Evolutionary conservation across 495 filamentous ascomycete species (phyloP).

Genomic region (Aspergillus ostianus): DNA sequence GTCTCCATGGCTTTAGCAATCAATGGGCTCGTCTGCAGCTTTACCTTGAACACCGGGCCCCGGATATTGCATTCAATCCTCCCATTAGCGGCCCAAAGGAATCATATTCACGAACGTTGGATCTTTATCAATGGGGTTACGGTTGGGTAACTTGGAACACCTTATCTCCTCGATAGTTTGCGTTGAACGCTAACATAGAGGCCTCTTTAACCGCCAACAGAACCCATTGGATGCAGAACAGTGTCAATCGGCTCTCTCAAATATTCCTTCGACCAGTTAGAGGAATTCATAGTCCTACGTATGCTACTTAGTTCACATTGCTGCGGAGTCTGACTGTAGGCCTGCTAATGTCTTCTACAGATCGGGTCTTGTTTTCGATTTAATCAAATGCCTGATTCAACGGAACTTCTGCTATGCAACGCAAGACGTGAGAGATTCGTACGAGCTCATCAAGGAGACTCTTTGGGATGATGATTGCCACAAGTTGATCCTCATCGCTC

Average conservation of each 20-base stretch:
- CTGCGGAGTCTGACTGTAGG: neutral
- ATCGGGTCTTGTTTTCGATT: constrained; percentile 66
- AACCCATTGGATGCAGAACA: constrained; percentile 55
- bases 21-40: constrained; percentile 50
- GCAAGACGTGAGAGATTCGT: constrained; percentile 56
- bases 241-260: constrained; percentile 67
- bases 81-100: constrained; percentile 18
- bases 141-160: constrained; percentile 24
- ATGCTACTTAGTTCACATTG: constrained; percentile 9
- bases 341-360: constrained; percentile 10
- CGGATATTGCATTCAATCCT: constrained; percentile 26
- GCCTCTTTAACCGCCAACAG: constrained; percentile 17
- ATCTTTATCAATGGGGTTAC: constrained; percentile 41
- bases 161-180: neutral
- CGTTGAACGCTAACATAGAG: neutral
- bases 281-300: constrained; percentile 84
- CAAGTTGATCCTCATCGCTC: constrained; percentile 75
- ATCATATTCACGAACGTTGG: constrained; percentile 36
- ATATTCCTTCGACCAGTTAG: constrained; percentile 73
- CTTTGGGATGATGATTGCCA: constrained; percentile 47
- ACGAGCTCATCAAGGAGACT: constrained; percentile 29
- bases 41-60: constrained; percentile 41
- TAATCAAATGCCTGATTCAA: constrained; percentile 75
- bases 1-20: constrained; percentile 35
- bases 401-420: constrained; percentile 74